phyloP scores from a whole-genome alignment of 148 eudicot species.

The Fagopyrum tataricum region DNA sequence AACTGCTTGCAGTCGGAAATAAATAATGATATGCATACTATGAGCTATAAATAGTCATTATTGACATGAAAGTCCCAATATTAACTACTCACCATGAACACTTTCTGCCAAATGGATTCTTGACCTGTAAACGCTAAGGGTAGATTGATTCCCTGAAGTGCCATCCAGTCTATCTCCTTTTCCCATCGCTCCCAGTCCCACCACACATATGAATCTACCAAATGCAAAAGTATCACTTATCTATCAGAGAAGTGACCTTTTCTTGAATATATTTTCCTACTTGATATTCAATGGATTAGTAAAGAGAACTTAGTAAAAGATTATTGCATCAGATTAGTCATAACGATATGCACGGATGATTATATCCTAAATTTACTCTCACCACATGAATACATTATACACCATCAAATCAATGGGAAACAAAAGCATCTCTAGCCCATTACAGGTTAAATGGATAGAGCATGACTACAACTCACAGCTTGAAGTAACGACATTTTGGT shows the following conservation, averaged over 20 bases:
- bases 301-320: not conserved
- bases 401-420: not conserved
- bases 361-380: not conserved
- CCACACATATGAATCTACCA: constrained; percentile 94
- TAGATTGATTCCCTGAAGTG: constrained; percentile 92
- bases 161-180: constrained; percentile 99
- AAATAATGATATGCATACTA: not conserved
- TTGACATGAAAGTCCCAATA: not conserved
- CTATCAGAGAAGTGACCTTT: not conserved
- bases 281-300: not conserved
- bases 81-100: constrained; percentile 50
- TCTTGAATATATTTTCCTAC: not conserved
- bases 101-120: constrained; percentile 98
- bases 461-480: constrained; percentile 57
- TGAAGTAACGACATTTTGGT: constrained; percentile 94
- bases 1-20: not conserved
- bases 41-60: not conserved
- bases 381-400: not conserved
- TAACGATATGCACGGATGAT: not conserved
- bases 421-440: not conserved
- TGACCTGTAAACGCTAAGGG: constrained; percentile 97
- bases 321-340: not conserved
- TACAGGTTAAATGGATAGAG: not conserved
- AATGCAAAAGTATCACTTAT: constrained; percentile 13
- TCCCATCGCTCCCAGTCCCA: constrained; percentile 99